phyloP scores from a whole-genome alignment of 768 basidiomycete genomes.

The Termitomyces sp. region DNA sequence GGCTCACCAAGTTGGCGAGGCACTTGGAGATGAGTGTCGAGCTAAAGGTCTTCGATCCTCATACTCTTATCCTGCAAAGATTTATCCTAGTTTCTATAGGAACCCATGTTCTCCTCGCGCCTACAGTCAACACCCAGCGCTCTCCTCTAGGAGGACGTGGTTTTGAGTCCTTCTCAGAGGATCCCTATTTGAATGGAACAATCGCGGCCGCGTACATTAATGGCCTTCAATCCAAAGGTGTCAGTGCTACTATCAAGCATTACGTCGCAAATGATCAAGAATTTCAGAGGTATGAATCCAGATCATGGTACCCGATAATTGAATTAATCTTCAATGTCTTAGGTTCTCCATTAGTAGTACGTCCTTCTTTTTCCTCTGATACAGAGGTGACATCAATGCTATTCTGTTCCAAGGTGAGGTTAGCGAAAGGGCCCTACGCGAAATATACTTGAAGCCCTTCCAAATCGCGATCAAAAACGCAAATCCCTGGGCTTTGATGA shows the following conservation, averaged over 20 bases:
- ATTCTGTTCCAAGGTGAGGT: constrained; percentile 37
- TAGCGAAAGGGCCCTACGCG: constrained; percentile 47
- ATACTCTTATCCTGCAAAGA: constrained; percentile 7
- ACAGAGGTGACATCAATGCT: neutral
- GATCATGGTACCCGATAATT: neutral
- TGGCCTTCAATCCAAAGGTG: constrained; percentile 56
- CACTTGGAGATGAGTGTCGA: constrained; percentile 52
- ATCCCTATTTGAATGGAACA: constrained; percentile 53
- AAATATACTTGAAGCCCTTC: constrained; percentile 65
- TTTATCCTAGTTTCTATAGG: constrained; percentile 24
- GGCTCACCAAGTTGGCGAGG: constrained; percentile 43
- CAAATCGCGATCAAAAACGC: constrained; percentile 56
- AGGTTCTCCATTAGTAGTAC: constrained; percentile 48
- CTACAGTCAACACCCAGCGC: constrained; percentile 67
- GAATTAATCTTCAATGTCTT: neutral
- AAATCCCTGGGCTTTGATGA: constrained; percentile 61
- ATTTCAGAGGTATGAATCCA: constrained; percentile 39
- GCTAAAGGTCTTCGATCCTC: constrained; percentile 39
- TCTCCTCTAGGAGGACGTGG: constrained; percentile 53
- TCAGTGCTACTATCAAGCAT: constrained; percentile 65
- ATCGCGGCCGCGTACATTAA: constrained; percentile 63
- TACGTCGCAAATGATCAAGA: constrained; percentile 66
- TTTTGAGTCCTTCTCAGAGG: constrained; percentile 67
- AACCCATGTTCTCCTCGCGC: constrained; percentile 52
- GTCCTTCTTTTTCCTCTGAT: constrained; percentile 5